Evolutionary conservation across 2,329 filamentous ascomycete genomes (phyloP).

Genomic region (Aspergillus quadrilineatus): DNA sequence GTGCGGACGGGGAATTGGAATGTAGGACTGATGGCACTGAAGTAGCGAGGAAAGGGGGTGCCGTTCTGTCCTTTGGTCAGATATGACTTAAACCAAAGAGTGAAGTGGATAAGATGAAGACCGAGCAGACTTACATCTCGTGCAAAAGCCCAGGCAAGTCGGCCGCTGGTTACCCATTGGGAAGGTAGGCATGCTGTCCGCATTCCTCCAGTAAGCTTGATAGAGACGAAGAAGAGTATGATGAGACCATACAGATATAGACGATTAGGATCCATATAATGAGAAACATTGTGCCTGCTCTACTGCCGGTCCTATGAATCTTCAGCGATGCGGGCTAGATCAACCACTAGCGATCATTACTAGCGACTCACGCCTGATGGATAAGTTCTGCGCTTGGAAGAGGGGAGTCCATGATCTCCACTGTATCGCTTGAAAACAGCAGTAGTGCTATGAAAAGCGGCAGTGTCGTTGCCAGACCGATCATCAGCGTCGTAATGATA

Average conservation of each 20-base stretch:
- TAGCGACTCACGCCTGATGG: not conserved
- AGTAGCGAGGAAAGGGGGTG: constrained; percentile 18
- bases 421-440: not conserved
- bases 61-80: constrained; percentile 9
- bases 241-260: constrained; percentile 5
- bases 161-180: constrained; percentile 12
- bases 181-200: not conserved
- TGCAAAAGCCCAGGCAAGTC: constrained; percentile 15
- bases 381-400: constrained; percentile 1
- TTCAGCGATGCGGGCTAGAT: not conserved
- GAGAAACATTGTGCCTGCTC: not conserved
- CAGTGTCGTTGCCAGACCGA: constrained; percentile 18
- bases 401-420: not conserved
- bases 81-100: not conserved
- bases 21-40: not conserved
- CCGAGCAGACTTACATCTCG: not conserved
- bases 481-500: constrained; percentile 22
- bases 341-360: not conserved
- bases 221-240: not conserved
- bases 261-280: constrained; percentile 22
- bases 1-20: not conserved
- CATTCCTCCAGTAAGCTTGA: not conserved
- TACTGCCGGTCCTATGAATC: not conserved
- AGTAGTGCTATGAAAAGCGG: not conserved
- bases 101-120: not conserved